phyloP scores from a whole-genome alignment of 1,284 basidiomycete genomes.

The Pseudozyma pruni region DNA sequence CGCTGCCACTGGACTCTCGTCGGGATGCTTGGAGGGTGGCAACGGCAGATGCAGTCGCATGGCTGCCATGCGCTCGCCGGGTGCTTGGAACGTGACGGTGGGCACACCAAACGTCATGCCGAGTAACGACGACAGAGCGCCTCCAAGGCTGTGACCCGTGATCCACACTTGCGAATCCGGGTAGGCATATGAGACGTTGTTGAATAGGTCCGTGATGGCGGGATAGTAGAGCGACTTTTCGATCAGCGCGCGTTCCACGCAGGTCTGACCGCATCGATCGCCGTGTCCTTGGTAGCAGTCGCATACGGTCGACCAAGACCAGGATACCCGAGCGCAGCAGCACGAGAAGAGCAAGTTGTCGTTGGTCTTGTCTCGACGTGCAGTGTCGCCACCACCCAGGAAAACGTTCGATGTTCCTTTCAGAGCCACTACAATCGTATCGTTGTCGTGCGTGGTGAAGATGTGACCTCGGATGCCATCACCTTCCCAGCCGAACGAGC shows the following conservation, averaged over 20 bases:
- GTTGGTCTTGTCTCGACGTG: conserved; percentile 90
- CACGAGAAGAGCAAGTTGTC: conserved; percentile 98
- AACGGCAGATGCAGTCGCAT: conserved; percentile 84
- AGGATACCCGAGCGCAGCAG: conserved; percentile 93
- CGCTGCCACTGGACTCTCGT: conserved; percentile 51
- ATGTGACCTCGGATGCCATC: conserved; percentile 93
- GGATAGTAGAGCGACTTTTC: conserved; percentile 90
- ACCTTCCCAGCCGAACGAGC: conserved; percentile 90
- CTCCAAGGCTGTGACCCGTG: conserved; percentile 89
- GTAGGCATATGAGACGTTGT: conserved; percentile 83
- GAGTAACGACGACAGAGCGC: conserved; percentile 84
- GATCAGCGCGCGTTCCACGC: conserved; percentile 81
- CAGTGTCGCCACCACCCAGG: conserved; percentile 84
- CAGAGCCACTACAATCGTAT: conserved; percentile 86
- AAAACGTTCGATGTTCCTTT: conserved; percentile 89
- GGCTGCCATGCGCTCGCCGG: conserved; percentile 88
- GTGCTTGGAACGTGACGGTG: conserved; percentile 87
- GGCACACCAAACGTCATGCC: conserved; percentile 93
- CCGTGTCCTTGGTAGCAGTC: conserved; percentile 76
- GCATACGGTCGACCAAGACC: conserved; percentile 95
- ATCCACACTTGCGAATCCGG: conserved; percentile 93
- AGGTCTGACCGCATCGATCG: conserved; percentile 79
- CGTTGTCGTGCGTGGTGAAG: conserved; percentile 72
- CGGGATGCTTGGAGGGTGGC: conserved; percentile 68
- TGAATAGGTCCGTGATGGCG: conserved; percentile 77